These are phyloP conservation scores for Protomyces lactucae-debilis DNA, from an alignment of 1,139 yeast species.

Conservation along the genomic window DNA sequence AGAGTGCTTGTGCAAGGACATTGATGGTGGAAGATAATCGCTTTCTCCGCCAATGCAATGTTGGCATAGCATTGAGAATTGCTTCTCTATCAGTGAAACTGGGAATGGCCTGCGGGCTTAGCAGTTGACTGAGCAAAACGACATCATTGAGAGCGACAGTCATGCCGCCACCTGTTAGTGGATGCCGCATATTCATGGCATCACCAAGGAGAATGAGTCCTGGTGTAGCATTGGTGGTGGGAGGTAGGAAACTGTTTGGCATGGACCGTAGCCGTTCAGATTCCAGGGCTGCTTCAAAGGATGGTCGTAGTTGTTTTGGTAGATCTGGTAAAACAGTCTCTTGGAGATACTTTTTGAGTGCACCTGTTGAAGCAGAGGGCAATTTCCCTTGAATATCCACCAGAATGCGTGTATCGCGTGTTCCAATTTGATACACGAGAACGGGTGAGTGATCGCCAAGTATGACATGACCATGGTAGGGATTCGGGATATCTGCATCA, in stretches of 20 bases:
- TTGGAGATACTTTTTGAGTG: slow-evolving; percentile 56
- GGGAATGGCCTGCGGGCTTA: slow-evolving; percentile 54
- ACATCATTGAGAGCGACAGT: slow-evolving; percentile 93
- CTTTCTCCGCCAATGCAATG: slow-evolving; percentile 75
- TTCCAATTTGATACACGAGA: slow-evolving; percentile 78
- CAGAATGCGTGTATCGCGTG: slow-evolving; percentile 75
- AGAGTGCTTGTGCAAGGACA: slow-evolving; percentile 84
- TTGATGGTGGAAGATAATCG: slow-evolving; percentile 76
- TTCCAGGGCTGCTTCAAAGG: slow-evolving; percentile 56
- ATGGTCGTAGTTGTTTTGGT: slow-evolving; percentile 60
- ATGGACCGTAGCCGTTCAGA: slow-evolving; percentile 64
- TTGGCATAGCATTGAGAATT: slow-evolving; percentile 53
- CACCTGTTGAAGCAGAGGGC: slow-evolving; percentile 61
- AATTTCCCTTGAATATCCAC: slow-evolving; percentile 78
- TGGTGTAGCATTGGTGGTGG: slow-evolving; percentile 56
- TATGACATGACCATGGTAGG: slow-evolving; percentile 82
- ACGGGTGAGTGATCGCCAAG: slow-evolving; percentile 85
- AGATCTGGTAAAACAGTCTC: slow-evolving; percentile 60
- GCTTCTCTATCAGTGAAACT: slow-evolving; percentile 56
- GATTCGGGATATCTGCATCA: slow-evolving; percentile 66
- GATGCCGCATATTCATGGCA: slow-evolving; percentile 95
- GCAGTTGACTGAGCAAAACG: slow-evolving; percentile 55
- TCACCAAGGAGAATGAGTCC: slow-evolving; percentile 91
- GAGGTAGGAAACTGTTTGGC: slow-evolving; percentile 93
- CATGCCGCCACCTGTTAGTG: slow-evolving; percentile 99